Evolutionary conservation across 2,329 filamentous ascomycete species (phyloP).

Genomic region (Cladorrhinum sp.): DNA sequence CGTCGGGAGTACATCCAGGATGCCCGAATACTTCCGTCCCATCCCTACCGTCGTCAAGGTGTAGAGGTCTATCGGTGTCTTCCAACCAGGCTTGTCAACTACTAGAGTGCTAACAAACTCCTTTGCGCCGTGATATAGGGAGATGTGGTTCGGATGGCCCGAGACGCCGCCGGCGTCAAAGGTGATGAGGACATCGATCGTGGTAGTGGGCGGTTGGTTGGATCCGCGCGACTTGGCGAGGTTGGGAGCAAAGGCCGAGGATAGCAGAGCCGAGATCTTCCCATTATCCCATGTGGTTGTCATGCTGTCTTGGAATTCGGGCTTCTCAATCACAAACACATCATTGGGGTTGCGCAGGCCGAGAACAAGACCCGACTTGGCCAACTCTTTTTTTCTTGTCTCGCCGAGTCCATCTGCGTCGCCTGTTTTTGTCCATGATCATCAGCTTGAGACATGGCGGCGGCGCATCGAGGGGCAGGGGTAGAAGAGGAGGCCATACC

Average conservation of each 20-base stretch:
- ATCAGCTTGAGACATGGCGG: slow-evolving; percentile 7
- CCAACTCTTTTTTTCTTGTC: slow-evolving; percentile 77
- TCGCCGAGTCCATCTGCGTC: slow-evolving; percentile 85
- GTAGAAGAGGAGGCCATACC: slow-evolving; percentile 44
- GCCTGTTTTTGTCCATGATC: slow-evolving; percentile 44
- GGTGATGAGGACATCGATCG: slow-evolving; percentile 81
- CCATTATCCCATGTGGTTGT: slow-evolving; percentile 69
- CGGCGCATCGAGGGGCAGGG: background rate
- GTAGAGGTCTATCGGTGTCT: slow-evolving; percentile 78
- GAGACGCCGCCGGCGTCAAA: slow-evolving; percentile 85
- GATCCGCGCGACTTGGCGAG: slow-evolving; percentile 37
- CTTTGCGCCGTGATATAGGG: slow-evolving; percentile 77
- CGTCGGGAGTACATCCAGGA: slow-evolving; percentile 74
- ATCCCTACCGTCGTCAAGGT: slow-evolving; percentile 72
- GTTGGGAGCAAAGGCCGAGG: slow-evolving; percentile 69
- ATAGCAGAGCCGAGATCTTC: slow-evolving; percentile 68
- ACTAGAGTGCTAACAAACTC: slow-evolving; percentile 68
- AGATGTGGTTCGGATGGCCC: slow-evolving; percentile 88
- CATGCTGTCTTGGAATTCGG: slow-evolving; percentile 89
- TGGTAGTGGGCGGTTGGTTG: slow-evolving; percentile 41
- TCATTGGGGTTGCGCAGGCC: slow-evolving; percentile 74
- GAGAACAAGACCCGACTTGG: slow-evolving; percentile 73
- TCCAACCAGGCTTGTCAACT: slow-evolving; percentile 60
- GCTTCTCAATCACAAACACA: slow-evolving; percentile 80
- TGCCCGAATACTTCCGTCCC: slow-evolving; percentile 73